Evolutionary conservation across 768 basidiomycete species (phyloP).

Genomic region (Xerocomellus intermedius): DNA sequence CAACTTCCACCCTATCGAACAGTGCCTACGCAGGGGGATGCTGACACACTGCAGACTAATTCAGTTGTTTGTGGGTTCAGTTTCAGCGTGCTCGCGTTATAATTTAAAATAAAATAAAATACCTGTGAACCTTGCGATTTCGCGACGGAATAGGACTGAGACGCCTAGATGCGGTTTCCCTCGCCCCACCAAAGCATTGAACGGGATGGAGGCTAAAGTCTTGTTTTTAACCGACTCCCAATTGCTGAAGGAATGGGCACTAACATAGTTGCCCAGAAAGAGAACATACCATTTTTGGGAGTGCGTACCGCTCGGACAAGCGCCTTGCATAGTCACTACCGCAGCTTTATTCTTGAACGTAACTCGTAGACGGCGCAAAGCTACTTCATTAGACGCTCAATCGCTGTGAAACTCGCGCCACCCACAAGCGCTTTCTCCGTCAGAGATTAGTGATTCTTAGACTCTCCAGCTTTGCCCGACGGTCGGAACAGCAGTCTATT

Average conservation of each 20-base stretch:
- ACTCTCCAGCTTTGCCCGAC: not conserved
- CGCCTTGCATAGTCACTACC: not conserved
- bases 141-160: not conserved
- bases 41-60: not conserved
- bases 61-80: not conserved
- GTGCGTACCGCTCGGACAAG: not conserved
- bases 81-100: not conserved
- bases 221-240: not conserved
- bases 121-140: conserved; percentile 1
- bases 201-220: not conserved
- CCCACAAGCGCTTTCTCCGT: not conserved
- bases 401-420: not conserved
- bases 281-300: conserved; percentile 3
- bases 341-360: not conserved
- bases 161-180: not conserved
- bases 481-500: not conserved
- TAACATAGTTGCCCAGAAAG: not conserved
- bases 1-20: not conserved
- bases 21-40: not conserved
- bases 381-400: not conserved
- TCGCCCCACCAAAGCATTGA: too few species aligned
- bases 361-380: not conserved
- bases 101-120: not conserved
- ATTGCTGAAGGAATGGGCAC: too few species aligned
- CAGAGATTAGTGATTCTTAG: not conserved